phyloP scores from a whole-genome alignment of 805 yeast genomes.

The Saturnispora diversa region DNA sequence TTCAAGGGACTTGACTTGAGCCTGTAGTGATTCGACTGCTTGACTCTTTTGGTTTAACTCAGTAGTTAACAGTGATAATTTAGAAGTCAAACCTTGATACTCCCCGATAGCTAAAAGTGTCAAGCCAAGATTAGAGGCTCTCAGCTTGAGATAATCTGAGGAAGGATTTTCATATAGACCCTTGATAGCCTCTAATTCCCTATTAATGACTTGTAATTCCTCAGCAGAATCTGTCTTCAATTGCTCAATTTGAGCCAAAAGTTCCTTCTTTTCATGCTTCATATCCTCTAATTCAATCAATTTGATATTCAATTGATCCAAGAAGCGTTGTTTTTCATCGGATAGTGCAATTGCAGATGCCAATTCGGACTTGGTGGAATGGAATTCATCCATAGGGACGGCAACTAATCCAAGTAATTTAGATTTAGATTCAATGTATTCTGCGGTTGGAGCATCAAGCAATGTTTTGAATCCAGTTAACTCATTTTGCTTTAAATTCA shows the following conservation, averaged over 20 bases:
- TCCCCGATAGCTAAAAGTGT: slow-evolving; percentile 4
- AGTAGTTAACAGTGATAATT: background rate
- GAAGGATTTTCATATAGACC: slow-evolving; percentile 12
- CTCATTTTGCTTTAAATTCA: slow-evolving; percentile 1
- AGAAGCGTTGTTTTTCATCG: background rate
- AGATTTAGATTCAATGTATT: slow-evolving; percentile 17
- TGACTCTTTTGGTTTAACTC: slow-evolving; percentile 9
- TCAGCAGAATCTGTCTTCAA: slow-evolving; percentile 1
- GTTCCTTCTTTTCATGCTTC: background rate
- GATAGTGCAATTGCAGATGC: background rate
- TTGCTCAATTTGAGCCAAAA: background rate
- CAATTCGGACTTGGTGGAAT: background rate
- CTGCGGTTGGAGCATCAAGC: slow-evolving; percentile 16
- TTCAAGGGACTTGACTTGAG: slow-evolving; percentile 10
- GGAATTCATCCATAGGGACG: slow-evolving; percentile 14
- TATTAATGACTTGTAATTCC: slow-evolving; percentile 2
- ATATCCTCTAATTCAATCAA: slow-evolving; percentile 1
- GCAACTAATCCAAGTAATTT: slow-evolving; percentile 12
- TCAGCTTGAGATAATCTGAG: slow-evolving; percentile 10
- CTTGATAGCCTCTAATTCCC: slow-evolving; percentile 2
- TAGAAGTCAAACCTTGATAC: background rate
- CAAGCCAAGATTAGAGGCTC: slow-evolving; percentile 2
- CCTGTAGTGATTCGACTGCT: slow-evolving; percentile 5
- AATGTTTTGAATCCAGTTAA: background rate
- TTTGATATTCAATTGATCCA: background rate